These are phyloP conservation scores for Blastomyces emzantsi DNA, from an alignment of 2,329 filamentous ascomycete genomes.

Conservation along the genomic window DNA sequence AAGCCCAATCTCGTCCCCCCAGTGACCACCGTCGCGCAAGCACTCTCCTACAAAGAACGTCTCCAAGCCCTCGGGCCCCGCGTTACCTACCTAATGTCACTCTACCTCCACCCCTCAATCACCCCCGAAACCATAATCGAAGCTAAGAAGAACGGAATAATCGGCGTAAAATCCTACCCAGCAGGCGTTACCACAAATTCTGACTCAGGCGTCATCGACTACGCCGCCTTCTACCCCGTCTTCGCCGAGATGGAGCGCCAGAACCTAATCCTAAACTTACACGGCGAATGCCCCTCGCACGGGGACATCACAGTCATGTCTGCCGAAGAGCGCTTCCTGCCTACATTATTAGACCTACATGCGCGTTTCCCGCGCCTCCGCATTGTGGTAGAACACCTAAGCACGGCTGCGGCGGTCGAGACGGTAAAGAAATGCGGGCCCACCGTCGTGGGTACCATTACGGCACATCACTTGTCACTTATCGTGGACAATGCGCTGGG, in stretches of 20 bases:
- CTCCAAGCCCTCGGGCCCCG: conserved; percentile 52
- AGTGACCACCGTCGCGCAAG: conserved; percentile 52
- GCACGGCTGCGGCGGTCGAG: conserved; percentile 69
- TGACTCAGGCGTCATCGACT: conserved; percentile 40
- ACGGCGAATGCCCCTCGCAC: conserved; percentile 68
- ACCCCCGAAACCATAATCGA: conserved; percentile 62
- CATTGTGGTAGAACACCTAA: conserved; percentile 71
- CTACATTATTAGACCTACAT: conserved; percentile 66
- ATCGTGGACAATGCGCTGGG: conserved; percentile 66
- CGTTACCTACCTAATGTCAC: conserved; percentile 64
- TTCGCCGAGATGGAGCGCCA: conserved; percentile 85
- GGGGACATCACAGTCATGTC: conserved; percentile 51
- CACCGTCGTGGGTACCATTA: conserved; percentile 68
- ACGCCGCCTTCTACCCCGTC: conserved; percentile 45
- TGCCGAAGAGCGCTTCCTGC: conserved; percentile 69
- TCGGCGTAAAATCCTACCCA: conserved; percentile 50
- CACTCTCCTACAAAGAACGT: conserved; percentile 56
- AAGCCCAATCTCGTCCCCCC: conserved; percentile 59
- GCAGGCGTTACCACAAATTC: conserved; percentile 52
- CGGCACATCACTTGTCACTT: conserved; percentile 75
- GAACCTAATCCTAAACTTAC: conserved; percentile 80
- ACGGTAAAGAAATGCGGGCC: conserved; percentile 68
- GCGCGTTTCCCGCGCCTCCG: conserved; percentile 54
- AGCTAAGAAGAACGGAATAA: conserved; percentile 63
- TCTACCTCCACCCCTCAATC: conserved; percentile 56